These are phyloP conservation scores for Plasmodium adleri DNA, from an alignment of 169 alveolate species.

Conservation along the genomic window DNA sequence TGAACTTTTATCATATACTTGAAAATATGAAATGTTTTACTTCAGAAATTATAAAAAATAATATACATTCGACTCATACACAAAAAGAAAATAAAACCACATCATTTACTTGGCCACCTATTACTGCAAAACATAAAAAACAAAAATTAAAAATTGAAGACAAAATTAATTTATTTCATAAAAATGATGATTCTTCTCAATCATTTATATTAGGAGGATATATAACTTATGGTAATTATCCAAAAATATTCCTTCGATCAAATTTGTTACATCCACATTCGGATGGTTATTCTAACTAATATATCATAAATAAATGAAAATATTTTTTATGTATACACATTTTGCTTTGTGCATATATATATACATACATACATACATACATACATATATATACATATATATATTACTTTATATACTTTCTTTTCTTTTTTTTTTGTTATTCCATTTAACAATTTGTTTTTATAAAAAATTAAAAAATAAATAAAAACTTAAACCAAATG, in stretches of 20 bases:
- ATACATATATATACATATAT: too few species aligned
- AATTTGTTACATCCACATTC: conserved; percentile 29
- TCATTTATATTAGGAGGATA: conserved; percentile 68
- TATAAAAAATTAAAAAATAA: too few species aligned
- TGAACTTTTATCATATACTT: conserved; percentile 24
- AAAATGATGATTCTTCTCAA: conserved; percentile 6
- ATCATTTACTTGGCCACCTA: conserved; percentile 30
- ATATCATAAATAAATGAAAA: not conserved
- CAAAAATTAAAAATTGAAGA: not conserved
- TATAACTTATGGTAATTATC: conserved; percentile 23
- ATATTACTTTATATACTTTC: too few species aligned
- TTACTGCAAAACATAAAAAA: conserved; percentile 32
- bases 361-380: too few species aligned
- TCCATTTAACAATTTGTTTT: too few species aligned
- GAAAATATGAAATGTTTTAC: conserved; percentile 65
- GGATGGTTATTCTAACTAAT: conserved; percentile 31
- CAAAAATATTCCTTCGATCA: conserved; percentile 53
- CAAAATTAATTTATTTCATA: not conserved
- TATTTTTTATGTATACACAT: not conserved
- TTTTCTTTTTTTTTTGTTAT: too few species aligned
- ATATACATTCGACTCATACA: conserved; percentile 50
- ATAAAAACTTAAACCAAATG: too few species aligned
- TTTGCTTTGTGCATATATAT: too few species aligned
- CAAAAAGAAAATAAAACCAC: conserved; percentile 30
- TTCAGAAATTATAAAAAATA: conserved; percentile 31